Conservation (phyloP, 164 flowering plant species). For the Liriodendron chinense region DNA sequence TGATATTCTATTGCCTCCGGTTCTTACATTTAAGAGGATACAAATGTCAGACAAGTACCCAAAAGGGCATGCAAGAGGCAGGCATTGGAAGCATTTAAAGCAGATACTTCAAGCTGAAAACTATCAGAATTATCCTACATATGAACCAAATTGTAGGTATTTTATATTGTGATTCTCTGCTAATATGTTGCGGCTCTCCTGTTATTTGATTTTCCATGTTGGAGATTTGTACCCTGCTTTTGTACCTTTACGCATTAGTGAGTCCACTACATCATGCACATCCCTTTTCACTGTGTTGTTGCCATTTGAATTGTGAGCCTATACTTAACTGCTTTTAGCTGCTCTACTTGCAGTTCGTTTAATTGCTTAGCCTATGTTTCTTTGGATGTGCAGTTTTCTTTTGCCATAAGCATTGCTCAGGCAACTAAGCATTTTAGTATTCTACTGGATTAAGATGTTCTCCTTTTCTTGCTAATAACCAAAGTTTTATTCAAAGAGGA, state of each 20-base stretch:
- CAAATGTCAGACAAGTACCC: slow-evolving; percentile 88
- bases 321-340: not conserved
- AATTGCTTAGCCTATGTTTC: not conserved
- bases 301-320: not conserved
- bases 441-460: not conserved
- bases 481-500: not conserved
- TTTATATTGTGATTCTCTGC: not conserved
- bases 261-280: not conserved
- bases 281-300: not conserved
- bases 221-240: not conserved
- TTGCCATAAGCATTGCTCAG: not conserved
- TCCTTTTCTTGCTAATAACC: not conserved
- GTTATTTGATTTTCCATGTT: not conserved
- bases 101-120: slow-evolving; percentile 91
- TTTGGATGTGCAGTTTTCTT: not conserved
- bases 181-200: not conserved
- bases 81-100: slow-evolving; percentile 95
- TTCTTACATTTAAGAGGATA: slow-evolving; percentile 70
- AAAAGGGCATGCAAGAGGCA: slow-evolving; percentile 75
- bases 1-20: slow-evolving; percentile 70
- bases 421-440: not conserved
- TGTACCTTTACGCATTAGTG: not conserved
- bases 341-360: not conserved
- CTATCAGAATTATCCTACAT: slow-evolving; percentile 59
- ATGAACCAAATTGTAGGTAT: slow-evolving; percentile 77